These are phyloP conservation scores for Citrus reticulata DNA, from an alignment of 345 rosid species.

Conservation along the genomic window DNA sequence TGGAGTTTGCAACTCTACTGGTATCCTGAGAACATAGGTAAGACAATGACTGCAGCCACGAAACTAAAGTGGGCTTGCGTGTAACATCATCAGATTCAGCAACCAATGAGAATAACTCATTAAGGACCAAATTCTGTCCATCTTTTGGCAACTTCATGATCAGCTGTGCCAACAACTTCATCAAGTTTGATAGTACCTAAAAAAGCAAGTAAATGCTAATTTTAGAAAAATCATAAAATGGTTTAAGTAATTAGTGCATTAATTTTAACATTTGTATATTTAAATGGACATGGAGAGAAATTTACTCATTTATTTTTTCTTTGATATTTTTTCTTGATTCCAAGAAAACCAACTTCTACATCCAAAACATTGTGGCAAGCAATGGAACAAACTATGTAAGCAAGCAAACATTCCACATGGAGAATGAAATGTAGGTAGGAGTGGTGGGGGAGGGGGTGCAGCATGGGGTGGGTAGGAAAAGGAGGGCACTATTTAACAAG, in stretches of 20 bases:
- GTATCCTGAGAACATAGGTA: constrained; percentile 53
- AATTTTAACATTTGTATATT: no score
- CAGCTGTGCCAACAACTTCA: constrained; percentile 74
- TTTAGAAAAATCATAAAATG: constrained; percentile 1
- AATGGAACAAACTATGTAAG: neutral
- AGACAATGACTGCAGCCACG: constrained; percentile 85
- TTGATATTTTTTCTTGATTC: neutral
- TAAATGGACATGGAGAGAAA: no score
- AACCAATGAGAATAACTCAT: constrained; percentile 69
- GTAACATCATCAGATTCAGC: constrained; percentile 94
- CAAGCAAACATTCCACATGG: neutral
- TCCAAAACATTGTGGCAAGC: neutral
- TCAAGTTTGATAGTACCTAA: constrained; percentile 74
- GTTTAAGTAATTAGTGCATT: neutral
- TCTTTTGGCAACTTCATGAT: constrained; percentile 66
- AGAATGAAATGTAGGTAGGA: neutral
- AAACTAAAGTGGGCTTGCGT: constrained; percentile 80
- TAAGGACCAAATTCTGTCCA: constrained; percentile 71
- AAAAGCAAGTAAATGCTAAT: constrained; percentile 12
- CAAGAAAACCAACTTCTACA: neutral
- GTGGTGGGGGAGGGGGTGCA: neutral
- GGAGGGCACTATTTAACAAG: neutral
- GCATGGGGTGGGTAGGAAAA: no score
- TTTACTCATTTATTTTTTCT: neutral
- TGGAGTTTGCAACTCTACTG: constrained; percentile 14